Base-by-base conservation (phyloP, 1,284 basidiomycete genomes). In the Rhizoctonia solani region DNA sequence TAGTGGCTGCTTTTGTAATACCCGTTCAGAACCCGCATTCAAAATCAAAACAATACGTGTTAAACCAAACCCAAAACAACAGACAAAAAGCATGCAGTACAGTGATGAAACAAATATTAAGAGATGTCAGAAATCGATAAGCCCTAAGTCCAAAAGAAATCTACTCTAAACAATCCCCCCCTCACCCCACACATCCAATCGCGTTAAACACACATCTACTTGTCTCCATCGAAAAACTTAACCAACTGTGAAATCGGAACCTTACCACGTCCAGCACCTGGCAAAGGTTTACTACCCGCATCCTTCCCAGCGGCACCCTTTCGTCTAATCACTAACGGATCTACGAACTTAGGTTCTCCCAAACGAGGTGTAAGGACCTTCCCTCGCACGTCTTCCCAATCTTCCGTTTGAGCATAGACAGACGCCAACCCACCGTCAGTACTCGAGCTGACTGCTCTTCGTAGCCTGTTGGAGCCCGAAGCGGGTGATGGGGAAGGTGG, bases 151-250 rank as follows among this genome's bases (percentile, higher is more conserved):
- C 25, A 13, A 37, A 55, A 32, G 16, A 59, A 23, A n/a, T 34
- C 44, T 32, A 49, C 21, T n/a, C n/a, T n/a, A n/a, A 54, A 54
- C 21, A 21, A 19, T 29, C 50, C 11, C 8, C 4, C 1, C 4
- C 55, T 8, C 61, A 21, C 25, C 50, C 47, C 25, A 63, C 47
- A 25, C 4, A 14, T 21, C n/a, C n/a, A n/a, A n/a, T n/a, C n/a
- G n/a, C n/a, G n/a, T n/a, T n/a, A n/a, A n/a, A n/a, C n/a, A n/a
- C n/a, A n/a, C n/a, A n/a, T 49, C 42, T 74, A 77, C 78, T 83
- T 83, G 65, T 88, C 88, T 69, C 83, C 81, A 74, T 92, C 88
- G 71, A 92, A 92, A 77, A 88, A 92, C 21, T 88, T 88, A n/a
- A 91, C 88, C 53, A 92, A 77, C 73, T 90, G 83, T 16, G 85